These are phyloP conservation scores for Paracorniculantispora psalliotae DNA, from an alignment of 2,329 filamentous ascomycete species.

Conservation along the genomic window DNA sequence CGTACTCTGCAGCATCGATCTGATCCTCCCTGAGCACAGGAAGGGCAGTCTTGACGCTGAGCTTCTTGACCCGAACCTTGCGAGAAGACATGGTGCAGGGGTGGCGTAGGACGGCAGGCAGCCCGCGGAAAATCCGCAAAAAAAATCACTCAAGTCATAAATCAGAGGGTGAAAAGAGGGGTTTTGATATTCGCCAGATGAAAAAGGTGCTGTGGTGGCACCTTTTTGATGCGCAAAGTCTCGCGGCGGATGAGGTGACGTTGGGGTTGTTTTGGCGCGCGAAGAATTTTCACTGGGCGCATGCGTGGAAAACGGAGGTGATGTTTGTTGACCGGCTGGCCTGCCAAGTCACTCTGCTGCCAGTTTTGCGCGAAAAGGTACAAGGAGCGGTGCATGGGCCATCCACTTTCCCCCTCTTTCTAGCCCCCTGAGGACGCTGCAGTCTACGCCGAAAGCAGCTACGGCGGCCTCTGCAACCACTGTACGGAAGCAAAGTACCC, in stretches of 20 bases:
- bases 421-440: constrained; percentile 17
- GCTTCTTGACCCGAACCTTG: constrained; percentile 81
- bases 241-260: constrained; percentile 49
- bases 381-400: constrained; percentile 25
- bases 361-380: constrained; percentile 22
- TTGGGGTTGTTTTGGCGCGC: constrained; percentile 51
- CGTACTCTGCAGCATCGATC: constrained; percentile 81
- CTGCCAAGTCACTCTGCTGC: constrained; percentile 19
- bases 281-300: constrained; percentile 47
- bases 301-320: constrained; percentile 17
- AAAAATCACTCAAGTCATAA: constrained; percentile 62
- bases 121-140: constrained; percentile 48
- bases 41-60: constrained; percentile 84
- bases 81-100: constrained; percentile 55
- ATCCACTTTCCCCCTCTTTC: constrained; percentile 25
- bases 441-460: constrained; percentile 12
- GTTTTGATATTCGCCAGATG: constrained; percentile 47
- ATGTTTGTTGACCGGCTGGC: constrained; percentile 11
- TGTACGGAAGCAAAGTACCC: background rate
- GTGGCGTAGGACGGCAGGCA: constrained; percentile 30
- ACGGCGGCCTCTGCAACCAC: constrained; percentile 10
- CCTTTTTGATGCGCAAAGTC: constrained; percentile 51
- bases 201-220: constrained; percentile 43
- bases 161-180: constrained; percentile 49
- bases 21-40: constrained; percentile 85